These are phyloP conservation scores for Aspergillus ellipticus DNA, from an alignment of 495 filamentous ascomycete species.

Conservation along the genomic window DNA sequence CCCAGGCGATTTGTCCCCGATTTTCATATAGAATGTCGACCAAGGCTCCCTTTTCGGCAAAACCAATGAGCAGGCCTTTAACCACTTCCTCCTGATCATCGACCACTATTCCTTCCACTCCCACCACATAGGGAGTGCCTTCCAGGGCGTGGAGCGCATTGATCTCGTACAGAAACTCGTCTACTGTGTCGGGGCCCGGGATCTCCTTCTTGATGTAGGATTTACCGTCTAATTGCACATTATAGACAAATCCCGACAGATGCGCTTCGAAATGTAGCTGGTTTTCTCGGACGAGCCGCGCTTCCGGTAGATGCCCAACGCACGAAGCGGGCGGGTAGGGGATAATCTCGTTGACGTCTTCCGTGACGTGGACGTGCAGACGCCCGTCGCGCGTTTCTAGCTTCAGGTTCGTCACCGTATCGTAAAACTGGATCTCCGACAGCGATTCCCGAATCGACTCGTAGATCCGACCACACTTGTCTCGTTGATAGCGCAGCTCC, in stretches of 20 bases:
- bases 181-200: conserved; percentile 90
- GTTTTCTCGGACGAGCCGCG: conserved; percentile 61
- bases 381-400: conserved; percentile 85
- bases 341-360: conserved; percentile 94
- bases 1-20: conserved; percentile 62
- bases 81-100: conserved; percentile 71
- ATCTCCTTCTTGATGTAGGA: conserved; percentile 97
- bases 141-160: conserved; percentile 84
- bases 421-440: conserved; percentile 87
- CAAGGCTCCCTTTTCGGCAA: conserved; percentile 81
- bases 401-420: conserved; percentile 94
- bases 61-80: conserved; percentile 88
- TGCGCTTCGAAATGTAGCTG: conserved; percentile 84
- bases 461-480: conserved; percentile 94
- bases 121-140: conserved; percentile 72
- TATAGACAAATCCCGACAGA: conserved; percentile 96
- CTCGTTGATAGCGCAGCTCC: conserved; percentile 76
- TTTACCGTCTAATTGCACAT: conserved; percentile 65
- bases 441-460: conserved; percentile 92
- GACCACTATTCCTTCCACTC: conserved; percentile 84
- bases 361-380: conserved; percentile 96
- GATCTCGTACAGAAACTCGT: conserved; percentile 97
- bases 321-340: conserved; percentile 74
- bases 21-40: conserved; percentile 88
- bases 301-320: conserved; percentile 69